A percentile compares a stretch with the other conserved stretches of the same genome.
These are phyloP conservation scores for Hymenoscyphus salicellus DNA, from an alignment of 2,329 filamentous ascomycete species.

Conservation along the genomic window DNA sequence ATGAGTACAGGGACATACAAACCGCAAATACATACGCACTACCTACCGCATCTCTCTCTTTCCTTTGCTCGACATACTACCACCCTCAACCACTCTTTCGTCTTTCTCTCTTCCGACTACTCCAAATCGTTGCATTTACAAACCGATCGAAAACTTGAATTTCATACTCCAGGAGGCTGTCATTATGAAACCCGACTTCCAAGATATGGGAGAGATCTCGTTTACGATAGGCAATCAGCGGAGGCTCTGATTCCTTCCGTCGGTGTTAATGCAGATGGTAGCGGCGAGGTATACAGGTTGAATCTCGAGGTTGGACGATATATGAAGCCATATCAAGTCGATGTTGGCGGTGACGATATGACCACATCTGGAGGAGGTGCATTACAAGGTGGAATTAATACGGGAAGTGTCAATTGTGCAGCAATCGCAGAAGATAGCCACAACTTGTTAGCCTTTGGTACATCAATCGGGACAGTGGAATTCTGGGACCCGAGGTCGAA, in stretches of 20 bases:
- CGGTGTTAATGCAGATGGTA: conserved; percentile 78
- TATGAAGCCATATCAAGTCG: conserved; percentile 89
- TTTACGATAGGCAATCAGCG: conserved; percentile 77
- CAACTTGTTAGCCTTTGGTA: conserved; percentile 89
- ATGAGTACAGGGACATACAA: conserved; percentile 84
- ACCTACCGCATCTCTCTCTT: conserved; percentile 87
- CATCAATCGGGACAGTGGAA: conserved; percentile 90
- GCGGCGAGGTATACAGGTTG: conserved; percentile 87
- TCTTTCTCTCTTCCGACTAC: conserved; percentile 85
- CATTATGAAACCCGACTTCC: conserved; percentile 89
- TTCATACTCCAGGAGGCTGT: conserved; percentile 84
- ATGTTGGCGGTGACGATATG: conserved; percentile 81
- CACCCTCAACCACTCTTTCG: conserved; percentile 85
- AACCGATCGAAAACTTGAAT: conserved; percentile 84
- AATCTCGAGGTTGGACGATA: conserved; percentile 91
- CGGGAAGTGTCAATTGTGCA: conserved; percentile 82
- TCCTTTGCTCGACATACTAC: conserved; percentile 91
- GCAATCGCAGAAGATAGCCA: conserved; percentile 86
- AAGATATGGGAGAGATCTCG: conserved; percentile 83
- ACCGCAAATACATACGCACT: conserved; percentile 90
- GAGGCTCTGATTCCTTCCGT: conserved; percentile 87
- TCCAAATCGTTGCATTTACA: conserved; percentile 93
- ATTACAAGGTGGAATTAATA: conserved; percentile 80
- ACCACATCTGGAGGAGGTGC: conserved; percentile 64
- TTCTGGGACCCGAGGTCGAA: conserved; percentile 92